Percentiles rank a stretch among this genome's conserved stretches.
phyloP scores from a whole-genome alignment of 2,329 filamentous ascomycete genomes.

The Phialophora macrospora region DNA sequence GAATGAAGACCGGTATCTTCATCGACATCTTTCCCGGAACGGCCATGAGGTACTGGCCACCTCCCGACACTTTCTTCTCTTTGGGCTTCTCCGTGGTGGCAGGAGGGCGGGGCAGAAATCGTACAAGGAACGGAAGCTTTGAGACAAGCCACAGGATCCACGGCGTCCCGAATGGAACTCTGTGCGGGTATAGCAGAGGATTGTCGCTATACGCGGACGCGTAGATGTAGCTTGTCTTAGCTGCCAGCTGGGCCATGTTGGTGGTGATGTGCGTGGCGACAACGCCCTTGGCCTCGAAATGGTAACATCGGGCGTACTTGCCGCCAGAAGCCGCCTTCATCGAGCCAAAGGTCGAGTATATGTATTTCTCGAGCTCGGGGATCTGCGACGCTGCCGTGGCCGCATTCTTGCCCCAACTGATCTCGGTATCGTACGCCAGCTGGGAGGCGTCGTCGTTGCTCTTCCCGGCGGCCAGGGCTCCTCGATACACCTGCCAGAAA shows the following conservation, averaged over 20 bases:
- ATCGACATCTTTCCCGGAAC: slow-evolving; percentile 16
- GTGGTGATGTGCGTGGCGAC: slow-evolving; percentile 15
- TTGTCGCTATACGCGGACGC: slow-evolving; percentile 20
- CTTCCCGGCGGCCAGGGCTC: slow-evolving; percentile 1
- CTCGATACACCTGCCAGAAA: slow-evolving; percentile 22
- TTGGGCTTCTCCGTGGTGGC: not conserved
- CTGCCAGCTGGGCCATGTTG: slow-evolving; percentile 13
- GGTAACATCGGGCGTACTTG: slow-evolving; percentile 21
- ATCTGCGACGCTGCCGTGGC: slow-evolving; percentile 16
- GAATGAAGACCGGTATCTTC: slow-evolving; percentile 21
- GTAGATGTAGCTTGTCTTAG: slow-evolving; percentile 16
- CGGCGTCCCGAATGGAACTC: slow-evolving; percentile 16
- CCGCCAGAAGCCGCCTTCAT: slow-evolving; percentile 24
- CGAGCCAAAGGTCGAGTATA: slow-evolving; percentile 25
- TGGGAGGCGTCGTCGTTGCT: slow-evolving; percentile 11
- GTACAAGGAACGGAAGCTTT: slow-evolving; percentile 22
- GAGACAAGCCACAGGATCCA: slow-evolving; percentile 20
- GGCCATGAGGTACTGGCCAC: slow-evolving; percentile 21
- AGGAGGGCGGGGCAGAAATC: slow-evolving; percentile 14
- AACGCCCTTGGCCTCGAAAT: slow-evolving; percentile 21
- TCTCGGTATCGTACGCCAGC: slow-evolving; percentile 23
- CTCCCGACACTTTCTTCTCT: slow-evolving; percentile 9
- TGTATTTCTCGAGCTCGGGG: slow-evolving; percentile 17
- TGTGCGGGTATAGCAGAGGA: slow-evolving; percentile 20
- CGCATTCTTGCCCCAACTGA: slow-evolving; percentile 19